Percentiles rank a stretch among this genome's conserved stretches.
Conservation (phyloP, 2,329 filamentous ascomycete species). For the Hirsutella thompsonii region DNA sequence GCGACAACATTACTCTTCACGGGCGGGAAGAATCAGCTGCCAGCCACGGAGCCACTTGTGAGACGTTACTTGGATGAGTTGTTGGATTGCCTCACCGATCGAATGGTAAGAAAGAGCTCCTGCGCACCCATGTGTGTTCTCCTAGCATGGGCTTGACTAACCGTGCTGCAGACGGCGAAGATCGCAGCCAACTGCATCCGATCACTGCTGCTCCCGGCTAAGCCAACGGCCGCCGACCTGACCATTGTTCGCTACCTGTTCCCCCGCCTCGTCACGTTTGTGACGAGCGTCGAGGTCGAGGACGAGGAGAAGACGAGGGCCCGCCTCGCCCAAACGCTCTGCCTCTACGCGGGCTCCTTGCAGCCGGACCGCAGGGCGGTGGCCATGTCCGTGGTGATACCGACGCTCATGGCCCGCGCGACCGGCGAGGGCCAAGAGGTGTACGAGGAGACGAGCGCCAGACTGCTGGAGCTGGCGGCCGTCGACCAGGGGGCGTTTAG, state of each 20-base stretch:
- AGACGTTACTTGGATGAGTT: slow-evolving; percentile 66
- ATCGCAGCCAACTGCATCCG: slow-evolving; percentile 85
- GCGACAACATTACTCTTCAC: slow-evolving; percentile 84
- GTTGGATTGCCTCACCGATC: slow-evolving; percentile 68
- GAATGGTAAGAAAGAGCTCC: slow-evolving; percentile 45
- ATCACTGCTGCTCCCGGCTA: slow-evolving; percentile 60
- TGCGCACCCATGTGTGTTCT: not conserved
- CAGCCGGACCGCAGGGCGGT: slow-evolving; percentile 33
- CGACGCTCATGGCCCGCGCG: slow-evolving; percentile 62
- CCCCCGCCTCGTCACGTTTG: slow-evolving; percentile 64
- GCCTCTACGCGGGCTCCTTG: slow-evolving; percentile 49
- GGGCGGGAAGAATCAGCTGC: slow-evolving; percentile 59
- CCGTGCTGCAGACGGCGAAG: slow-evolving; percentile 52
- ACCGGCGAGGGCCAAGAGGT: slow-evolving; percentile 45
- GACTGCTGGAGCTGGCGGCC: slow-evolving; percentile 71
- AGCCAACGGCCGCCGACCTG: slow-evolving; percentile 53
- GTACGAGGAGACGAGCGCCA: slow-evolving; percentile 61
- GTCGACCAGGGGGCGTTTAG: slow-evolving; percentile 63
- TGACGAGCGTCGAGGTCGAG: slow-evolving; percentile 55
- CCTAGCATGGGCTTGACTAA: not conserved
- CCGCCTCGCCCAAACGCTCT: slow-evolving; percentile 61
- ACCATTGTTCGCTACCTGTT: slow-evolving; percentile 63
- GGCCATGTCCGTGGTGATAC: slow-evolving; percentile 65
- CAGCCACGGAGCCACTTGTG: slow-evolving; percentile 63
- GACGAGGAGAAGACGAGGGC: slow-evolving; percentile 67